A percentile compares a stretch with the other conserved stretches of the same genome.
Evolutionary conservation across 192 early-diverging fungal species (phyloP).

Genomic region (Coemansia erecta): DNA sequence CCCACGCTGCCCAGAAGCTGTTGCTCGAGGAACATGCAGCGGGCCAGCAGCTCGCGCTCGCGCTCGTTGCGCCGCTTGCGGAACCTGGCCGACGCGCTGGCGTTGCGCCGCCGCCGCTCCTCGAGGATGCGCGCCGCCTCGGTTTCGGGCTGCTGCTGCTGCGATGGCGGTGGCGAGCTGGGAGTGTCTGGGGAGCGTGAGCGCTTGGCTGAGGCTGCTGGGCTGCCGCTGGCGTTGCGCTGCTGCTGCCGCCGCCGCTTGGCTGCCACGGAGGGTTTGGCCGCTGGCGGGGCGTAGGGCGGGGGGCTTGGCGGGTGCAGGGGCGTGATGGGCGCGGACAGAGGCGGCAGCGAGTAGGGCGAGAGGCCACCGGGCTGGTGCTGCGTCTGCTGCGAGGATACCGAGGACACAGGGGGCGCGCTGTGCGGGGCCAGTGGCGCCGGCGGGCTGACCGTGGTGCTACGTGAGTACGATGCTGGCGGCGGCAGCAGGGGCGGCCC

Average conservation of each 20-base stretch:
- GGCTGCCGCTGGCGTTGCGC: too few species aligned
- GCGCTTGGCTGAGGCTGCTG: too few species aligned
- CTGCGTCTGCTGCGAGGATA: background rate
- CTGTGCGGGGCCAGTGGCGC: background rate
- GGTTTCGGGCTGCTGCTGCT: background rate
- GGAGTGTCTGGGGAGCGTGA: background rate
- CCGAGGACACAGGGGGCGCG: too few species aligned
- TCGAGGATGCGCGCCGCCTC: slow-evolving; percentile 55
- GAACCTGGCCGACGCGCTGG: slow-evolving; percentile 63
- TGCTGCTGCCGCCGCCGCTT: slow-evolving; percentile 1
- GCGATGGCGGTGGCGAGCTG: background rate
- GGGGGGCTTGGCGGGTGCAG: background rate
- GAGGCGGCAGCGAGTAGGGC: background rate
- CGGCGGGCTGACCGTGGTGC: background rate
- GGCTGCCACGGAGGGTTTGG: background rate
- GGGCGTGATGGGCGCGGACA: slow-evolving; percentile 6
- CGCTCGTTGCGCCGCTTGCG: slow-evolving; percentile 65
- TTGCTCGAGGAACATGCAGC: slow-evolving; percentile 56
- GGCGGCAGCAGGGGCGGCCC: background rate
- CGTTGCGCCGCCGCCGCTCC: slow-evolving; percentile 63
- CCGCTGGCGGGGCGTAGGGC: background rate
- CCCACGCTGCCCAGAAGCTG: slow-evolving; percentile 29
- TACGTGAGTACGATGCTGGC: background rate
- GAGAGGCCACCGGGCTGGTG: background rate
- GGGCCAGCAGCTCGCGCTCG: slow-evolving; percentile 57